Percentiles rank a stretch among this genome's conserved stretches.
Conservation (phyloP, 495 filamentous ascomycete species). For the Daldinia loculata region DNA sequence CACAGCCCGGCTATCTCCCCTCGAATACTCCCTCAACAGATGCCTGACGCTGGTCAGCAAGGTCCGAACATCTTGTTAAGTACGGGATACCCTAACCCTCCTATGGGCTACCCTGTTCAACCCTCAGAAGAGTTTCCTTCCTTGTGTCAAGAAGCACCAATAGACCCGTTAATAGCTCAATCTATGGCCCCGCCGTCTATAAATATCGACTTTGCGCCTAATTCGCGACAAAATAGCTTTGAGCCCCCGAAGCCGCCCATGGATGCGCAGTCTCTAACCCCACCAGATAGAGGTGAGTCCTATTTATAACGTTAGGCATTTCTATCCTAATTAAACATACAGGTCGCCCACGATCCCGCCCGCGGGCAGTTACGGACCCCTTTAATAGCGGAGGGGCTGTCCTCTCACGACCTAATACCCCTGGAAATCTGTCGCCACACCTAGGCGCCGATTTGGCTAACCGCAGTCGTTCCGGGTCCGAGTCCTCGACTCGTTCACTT, state of each 20-base stretch:
- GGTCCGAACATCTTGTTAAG: slow-evolving; percentile 44
- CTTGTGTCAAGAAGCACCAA: slow-evolving; percentile 55
- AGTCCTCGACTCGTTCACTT: slow-evolving; percentile 66
- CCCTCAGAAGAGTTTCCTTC: slow-evolving; percentile 66
- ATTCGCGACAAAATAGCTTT: slow-evolving; percentile 72
- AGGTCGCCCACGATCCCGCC: slow-evolving; percentile 64
- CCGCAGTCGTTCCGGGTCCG: slow-evolving; percentile 49
- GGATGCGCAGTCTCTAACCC: slow-evolving; percentile 82
- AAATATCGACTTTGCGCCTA: slow-evolving; percentile 89
- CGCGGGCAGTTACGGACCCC: slow-evolving; percentile 79
- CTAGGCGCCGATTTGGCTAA: slow-evolving; percentile 57
- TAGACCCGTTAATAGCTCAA: slow-evolving; percentile 66
- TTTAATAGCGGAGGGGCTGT: slow-evolving; percentile 57
- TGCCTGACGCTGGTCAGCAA: slow-evolving; percentile 58
- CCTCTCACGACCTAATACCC: slow-evolving; percentile 52
- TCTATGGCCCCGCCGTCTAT: slow-evolving; percentile 88
- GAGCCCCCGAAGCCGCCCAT: slow-evolving; percentile 70
- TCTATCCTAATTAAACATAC: slow-evolving; percentile 14
- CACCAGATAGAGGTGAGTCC: slow-evolving; percentile 80
- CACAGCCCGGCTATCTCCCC: slow-evolving; percentile 89
- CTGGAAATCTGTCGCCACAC: slow-evolving; percentile 56
- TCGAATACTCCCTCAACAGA: slow-evolving; percentile 78
- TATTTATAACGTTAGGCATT: not conserved
- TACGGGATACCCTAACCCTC: slow-evolving; percentile 41
- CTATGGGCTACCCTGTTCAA: slow-evolving; percentile 64